Evolutionary conservation across 345 rosid genomes (phyloP).

Genomic region (Boechera retrofracta): DNA sequence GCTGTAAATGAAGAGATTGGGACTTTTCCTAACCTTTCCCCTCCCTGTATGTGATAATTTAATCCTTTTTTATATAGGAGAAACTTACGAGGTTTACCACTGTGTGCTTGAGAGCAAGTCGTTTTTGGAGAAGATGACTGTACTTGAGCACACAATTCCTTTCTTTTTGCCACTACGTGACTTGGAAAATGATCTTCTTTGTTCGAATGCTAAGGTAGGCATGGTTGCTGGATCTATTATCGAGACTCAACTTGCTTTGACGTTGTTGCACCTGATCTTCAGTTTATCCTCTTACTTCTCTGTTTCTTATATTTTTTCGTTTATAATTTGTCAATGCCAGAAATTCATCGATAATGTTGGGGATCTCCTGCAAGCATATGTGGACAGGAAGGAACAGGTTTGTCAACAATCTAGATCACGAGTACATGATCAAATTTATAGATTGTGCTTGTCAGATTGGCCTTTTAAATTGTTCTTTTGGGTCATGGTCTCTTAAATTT

Average conservation of each 20-base stretch:
- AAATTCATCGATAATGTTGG: conserved; percentile 89
- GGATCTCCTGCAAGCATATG: conserved; percentile 87
- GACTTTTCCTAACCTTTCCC: background rate
- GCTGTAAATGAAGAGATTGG: background rate
- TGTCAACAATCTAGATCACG: conserved; percentile 22
- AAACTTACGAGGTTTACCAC: conserved; percentile 83
- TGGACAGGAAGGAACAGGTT: conserved; percentile 96
- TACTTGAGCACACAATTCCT: conserved; percentile 92
- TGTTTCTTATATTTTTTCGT: conserved; percentile 28
- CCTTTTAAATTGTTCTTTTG: conserved; percentile 2
- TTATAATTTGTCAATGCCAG: conserved; percentile 53
- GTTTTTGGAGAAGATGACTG: conserved; percentile 93
- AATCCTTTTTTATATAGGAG: conserved; percentile 53
- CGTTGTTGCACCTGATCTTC: conserved; percentile 23
- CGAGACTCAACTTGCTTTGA: conserved; percentile 22
- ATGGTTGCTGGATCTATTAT: conserved; percentile 39
- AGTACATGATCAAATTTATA: conserved; percentile 20
- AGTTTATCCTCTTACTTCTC: conserved; percentile 3
- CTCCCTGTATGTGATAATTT: conserved; percentile 12
- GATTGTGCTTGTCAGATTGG: conserved; percentile 4
- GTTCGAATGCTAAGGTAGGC: conserved; percentile 85
- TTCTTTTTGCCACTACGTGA: conserved; percentile 91
- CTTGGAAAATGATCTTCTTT: conserved; percentile 89
- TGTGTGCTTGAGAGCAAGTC: conserved; percentile 94
- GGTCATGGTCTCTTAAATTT: conserved; percentile 4